Percentiles rank a stretch among this genome's conserved stretches.
These are phyloP conservation scores for Colletotrichum sp. DNA, from an alignment of 2,329 filamentous ascomycete genomes.

Conservation along the genomic window DNA sequence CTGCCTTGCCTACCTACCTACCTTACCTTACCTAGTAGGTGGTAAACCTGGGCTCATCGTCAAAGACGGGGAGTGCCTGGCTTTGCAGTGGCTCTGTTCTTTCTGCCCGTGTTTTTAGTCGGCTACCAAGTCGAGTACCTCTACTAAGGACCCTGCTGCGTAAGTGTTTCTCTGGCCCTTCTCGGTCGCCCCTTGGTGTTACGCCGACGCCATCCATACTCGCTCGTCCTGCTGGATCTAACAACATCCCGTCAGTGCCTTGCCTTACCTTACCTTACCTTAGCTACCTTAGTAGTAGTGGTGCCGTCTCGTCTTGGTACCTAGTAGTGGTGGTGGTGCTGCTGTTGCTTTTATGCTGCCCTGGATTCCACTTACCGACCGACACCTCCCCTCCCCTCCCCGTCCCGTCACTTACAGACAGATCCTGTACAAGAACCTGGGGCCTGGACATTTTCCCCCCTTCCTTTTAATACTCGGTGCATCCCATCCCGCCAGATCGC, in stretches of 20 bases:
- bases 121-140: neutral
- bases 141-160: neutral
- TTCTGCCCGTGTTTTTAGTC: neutral
- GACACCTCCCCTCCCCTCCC: neutral
- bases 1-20: neutral
- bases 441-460: neutral
- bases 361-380: neutral
- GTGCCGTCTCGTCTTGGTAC: neutral
- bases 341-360: neutral
- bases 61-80: neutral
- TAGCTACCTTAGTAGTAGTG: neutral
- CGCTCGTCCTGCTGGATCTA: neutral
- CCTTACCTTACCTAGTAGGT: neutral
- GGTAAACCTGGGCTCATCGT: neutral
- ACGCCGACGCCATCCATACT: neutral
- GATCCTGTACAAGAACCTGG: neutral
- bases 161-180: neutral
- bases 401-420: neutral
- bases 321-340: neutral
- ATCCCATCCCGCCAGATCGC: conserved; percentile 19
- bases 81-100: neutral
- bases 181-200: neutral
- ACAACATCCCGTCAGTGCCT: neutral
- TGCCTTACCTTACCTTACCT: neutral
- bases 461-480: conserved; percentile 5